Base-by-base conservation (phyloP, 2,329 filamentous ascomycete species). In the Thermothelomyces thermophilus region DNA sequence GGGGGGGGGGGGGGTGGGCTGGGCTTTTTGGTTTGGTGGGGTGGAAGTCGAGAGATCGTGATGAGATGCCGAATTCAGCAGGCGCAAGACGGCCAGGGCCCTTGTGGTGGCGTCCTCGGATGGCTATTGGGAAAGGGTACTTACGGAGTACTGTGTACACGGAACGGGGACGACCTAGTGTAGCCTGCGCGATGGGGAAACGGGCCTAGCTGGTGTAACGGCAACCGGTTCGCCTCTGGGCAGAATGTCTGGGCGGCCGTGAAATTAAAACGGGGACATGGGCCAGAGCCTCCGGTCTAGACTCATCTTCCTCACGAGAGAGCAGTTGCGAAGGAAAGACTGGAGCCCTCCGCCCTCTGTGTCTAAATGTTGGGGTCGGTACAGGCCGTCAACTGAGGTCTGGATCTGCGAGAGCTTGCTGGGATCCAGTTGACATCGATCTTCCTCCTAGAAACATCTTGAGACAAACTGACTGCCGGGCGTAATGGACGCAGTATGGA, bases 11-110 rank as follows among this genome's bases (percentile, higher is more conserved):
- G n/a, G n/a, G n/a, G n/a, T n/a, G n/a, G n/a, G n/a, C n/a, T n/a
- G n/a, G 43, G 44, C 35, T 35, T 43, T 55, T 51, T 42, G 45
- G 48, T 43, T 47, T 50, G 54, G 55, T 52, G 58, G 59, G 55
- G 55, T 56, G 54, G 54, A 35, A 41, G 28, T 42, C 41, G 35
- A 33, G 31, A 57, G 56, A 58, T 60, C 57, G 60, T 56, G 59
- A 60, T 62, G 59, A 60, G 57, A 59, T 59, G 55, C 54, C 42
- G 53, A 52, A 54, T 53, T 50, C 44, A 45, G 53, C 46, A 46
- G 46, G 51, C 50, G 28, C 49, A 39, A 50, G 46, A 58, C 34
- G 36, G 51, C 36, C 43, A 49, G 44, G 54, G 46, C 39, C 37
- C 50, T n/a, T 36, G 37, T 42, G 46, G 44, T 46, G 40, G 35